These are phyloP conservation scores for Myriosclerotinia scirpicola DNA, from an alignment of 2,329 filamentous ascomycete species.

Conservation along the genomic window DNA sequence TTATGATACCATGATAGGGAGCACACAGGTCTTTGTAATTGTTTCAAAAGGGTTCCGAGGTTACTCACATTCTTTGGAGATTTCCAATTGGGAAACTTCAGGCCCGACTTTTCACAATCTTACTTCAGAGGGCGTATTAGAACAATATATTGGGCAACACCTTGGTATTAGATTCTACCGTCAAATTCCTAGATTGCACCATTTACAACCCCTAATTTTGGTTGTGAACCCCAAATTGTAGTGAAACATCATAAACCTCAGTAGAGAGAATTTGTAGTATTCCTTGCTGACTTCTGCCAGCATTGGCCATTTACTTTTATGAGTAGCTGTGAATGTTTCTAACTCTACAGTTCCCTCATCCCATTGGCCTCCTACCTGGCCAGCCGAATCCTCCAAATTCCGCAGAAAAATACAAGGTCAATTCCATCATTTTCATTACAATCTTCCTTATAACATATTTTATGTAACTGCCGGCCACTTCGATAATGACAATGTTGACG, in stretches of 20 bases:
- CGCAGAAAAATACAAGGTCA: constrained; percentile 5
- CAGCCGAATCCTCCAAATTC: constrained; percentile 1
- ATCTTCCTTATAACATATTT: constrained; percentile 25
- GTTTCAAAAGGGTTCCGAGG: too few relatives aligned
- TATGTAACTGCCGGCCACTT: constrained; percentile 28
- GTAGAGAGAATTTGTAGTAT: constrained; percentile 7
- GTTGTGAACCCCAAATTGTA: too few relatives aligned
- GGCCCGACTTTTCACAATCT: too few relatives aligned
- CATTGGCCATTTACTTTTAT: constrained; percentile 11
- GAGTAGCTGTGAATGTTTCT: constrained; percentile 19
- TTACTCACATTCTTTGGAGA: not conserved
- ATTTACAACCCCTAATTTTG: too few relatives aligned
- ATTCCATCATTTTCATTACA: constrained; percentile 27
- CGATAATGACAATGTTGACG: constrained; percentile 27
- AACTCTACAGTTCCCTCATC: constrained; percentile 15
- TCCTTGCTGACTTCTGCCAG: constrained; percentile 10
- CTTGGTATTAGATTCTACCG: too few relatives aligned
- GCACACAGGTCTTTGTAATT: not conserved
- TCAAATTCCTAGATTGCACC: too few relatives aligned
- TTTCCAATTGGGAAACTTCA: too few relatives aligned
- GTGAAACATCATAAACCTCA: not conserved
- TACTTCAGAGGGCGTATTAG: too few relatives aligned
- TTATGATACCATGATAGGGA: not conserved
- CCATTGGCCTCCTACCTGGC: constrained; percentile 10
- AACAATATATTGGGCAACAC: too few relatives aligned